These are phyloP conservation scores for Camellia sinensis DNA, from an alignment of 148 eudicot species.

Conservation along the genomic window DNA sequence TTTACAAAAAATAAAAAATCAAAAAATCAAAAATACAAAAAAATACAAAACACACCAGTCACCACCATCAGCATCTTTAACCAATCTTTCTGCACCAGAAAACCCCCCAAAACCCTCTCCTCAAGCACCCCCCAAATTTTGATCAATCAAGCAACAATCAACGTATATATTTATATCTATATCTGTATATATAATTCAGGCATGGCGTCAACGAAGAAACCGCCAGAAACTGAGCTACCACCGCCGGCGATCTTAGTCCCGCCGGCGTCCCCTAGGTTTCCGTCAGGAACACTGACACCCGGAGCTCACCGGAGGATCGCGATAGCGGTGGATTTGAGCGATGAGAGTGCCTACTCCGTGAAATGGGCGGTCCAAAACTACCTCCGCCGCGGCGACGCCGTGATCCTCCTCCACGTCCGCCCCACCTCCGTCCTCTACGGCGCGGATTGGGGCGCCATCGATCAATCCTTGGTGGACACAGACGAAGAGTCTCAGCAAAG, in stretches of 20 bases:
- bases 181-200: background rate
- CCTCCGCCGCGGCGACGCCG: constrained; percentile 67
- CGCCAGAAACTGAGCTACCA: constrained; percentile 17
- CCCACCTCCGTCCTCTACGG: constrained; percentile 65
- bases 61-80: too few species aligned
- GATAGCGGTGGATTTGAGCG: constrained; percentile 66
- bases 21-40: too few species aligned
- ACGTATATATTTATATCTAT: background rate
- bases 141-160: too few species aligned
- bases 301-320: constrained; percentile 41
- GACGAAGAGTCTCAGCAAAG: constrained; percentile 32
- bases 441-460: constrained; percentile 65
- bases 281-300: constrained; percentile 31
- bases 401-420: constrained; percentile 65
- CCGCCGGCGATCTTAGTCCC: constrained; percentile 35
- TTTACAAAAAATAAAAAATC: too few species aligned
- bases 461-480: constrained; percentile 17
- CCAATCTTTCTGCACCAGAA: too few species aligned
- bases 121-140: too few species aligned
- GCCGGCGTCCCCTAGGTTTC: constrained; percentile 50
- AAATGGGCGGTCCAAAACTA: constrained; percentile 66
- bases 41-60: too few species aligned
- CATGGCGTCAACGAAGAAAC: constrained; percentile 34
- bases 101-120: too few species aligned
- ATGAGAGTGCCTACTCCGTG: constrained; percentile 58